Evolutionary conservation across 352 stramenopile species (phyloP), one percentile per base, ranked within the genome.

Genomic region (Globisporangium takayamanum): DNA sequence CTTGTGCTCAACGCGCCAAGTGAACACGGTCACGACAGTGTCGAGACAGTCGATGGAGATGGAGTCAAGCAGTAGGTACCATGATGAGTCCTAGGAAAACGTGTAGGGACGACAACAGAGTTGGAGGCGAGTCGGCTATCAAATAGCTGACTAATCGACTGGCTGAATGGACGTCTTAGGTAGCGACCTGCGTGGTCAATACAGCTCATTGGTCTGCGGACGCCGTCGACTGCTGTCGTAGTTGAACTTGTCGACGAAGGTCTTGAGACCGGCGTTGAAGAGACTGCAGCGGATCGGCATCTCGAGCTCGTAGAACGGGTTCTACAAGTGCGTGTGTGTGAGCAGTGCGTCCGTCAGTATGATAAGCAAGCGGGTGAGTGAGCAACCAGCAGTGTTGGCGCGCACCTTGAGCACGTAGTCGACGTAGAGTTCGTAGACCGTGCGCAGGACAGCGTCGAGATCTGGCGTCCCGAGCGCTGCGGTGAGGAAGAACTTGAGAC

Each of bases 251-350:
- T 96, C 87, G 25, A 97, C 85, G 37, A 94, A 91, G 3, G 63
- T 74, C 63, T 96, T 92, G 60, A 98, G 80, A 55, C 89, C 76
- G 18, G 73, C 60, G 59, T 96, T 93, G 69, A 98, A 98, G 39
- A 97, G 76, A 42, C 89, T 90, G 74, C 92, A 98, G 44, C 92
- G 89, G 64, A 98, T 97, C 12, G 92, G 91, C 89, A 97, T 97
- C 67, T 98, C 92, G 30, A 97, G 76, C 69, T 98, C 91, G 67
- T 98, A 97, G 64, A 98, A 98, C 15, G 92, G 92, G 61, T 98
- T 98, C 88, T 91, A 41, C 16, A n/a, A 30, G 25, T 16, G 28
- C 12, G 11, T 48, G 15, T 20, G 18, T 4, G 39, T 45, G 7
- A 47, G 41, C 20, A 4, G 22, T 15, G 41, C 12, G 16, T 15